Conservation (phyloP, 352 stramenopile species). For the Aphanomyces stellatus region DNA sequence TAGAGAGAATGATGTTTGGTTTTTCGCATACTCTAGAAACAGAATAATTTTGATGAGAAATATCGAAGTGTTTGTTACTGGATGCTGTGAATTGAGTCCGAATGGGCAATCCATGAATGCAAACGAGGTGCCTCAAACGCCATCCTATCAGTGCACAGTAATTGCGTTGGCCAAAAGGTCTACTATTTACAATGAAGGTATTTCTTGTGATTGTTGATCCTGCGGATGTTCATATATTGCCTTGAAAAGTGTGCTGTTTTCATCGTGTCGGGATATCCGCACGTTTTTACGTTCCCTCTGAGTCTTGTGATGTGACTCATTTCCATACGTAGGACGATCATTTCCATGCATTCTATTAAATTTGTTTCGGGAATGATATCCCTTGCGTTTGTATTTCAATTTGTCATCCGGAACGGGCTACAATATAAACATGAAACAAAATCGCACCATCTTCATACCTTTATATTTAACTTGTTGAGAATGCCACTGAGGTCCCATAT, state of each 20-base stretch:
- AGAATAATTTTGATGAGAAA: background rate
- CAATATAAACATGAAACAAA: background rate
- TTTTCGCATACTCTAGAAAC: conserved; percentile 30
- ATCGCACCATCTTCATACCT: background rate
- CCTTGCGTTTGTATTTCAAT: conserved; percentile 45
- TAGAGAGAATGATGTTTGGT: conserved; percentile 54
- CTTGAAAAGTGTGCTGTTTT: no score
- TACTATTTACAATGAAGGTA: no score
- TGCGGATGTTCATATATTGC: no score
- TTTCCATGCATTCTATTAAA: conserved; percentile 50
- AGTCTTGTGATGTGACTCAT: no score
- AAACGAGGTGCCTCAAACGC: background rate
- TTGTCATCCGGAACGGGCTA: conserved; percentile 51
- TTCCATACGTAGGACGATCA: conserved; percentile 26
- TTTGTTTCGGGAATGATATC: conserved; percentile 52
- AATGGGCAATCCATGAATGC: conserved; percentile 6
- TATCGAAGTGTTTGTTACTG: background rate
- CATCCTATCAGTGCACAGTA: no score
- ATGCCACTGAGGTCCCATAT: conserved; percentile 46
- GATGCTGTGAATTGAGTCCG: conserved; percentile 5
- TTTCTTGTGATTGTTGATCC: no score
- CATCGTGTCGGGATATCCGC: no score
- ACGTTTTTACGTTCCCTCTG: no score
- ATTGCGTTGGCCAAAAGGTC: no score
- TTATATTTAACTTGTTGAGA: conserved; percentile 37